These are phyloP conservation scores for Tetrahymena elliotti DNA, from an alignment of 73 alveolate species.

Conservation along the genomic window DNA sequence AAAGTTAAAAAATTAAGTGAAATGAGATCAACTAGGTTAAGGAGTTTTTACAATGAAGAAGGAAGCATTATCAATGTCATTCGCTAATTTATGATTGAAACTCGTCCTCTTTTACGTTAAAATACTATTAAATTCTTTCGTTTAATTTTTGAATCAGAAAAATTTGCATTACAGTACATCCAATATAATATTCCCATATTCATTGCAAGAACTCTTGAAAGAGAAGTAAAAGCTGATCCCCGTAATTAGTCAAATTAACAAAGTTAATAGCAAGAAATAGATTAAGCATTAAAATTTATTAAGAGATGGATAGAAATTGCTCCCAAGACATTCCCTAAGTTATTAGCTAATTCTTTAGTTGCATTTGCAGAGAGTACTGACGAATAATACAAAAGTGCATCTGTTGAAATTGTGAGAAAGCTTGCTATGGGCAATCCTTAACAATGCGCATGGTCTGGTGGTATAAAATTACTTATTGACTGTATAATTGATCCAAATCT, in stretches of 20 bases:
- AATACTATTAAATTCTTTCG: constrained; percentile 27
- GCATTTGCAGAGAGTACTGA: constrained; percentile 36
- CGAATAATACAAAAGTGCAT: constrained; percentile 15
- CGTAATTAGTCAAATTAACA: not conserved
- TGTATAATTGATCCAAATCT: constrained; percentile 7
- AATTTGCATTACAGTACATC: not conserved
- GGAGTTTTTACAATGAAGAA: not conserved
- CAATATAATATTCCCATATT: constrained; percentile 11
- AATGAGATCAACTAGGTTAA: not conserved
- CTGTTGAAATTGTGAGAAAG: constrained; percentile 6
- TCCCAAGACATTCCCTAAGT: constrained; percentile 29
- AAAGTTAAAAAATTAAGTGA: not conserved
- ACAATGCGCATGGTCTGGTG: constrained; percentile 43
- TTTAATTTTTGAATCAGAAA: constrained; percentile 5
- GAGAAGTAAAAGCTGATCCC: constrained; percentile 2
- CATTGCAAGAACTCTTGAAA: constrained; percentile 25
- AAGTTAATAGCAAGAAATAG: not conserved
- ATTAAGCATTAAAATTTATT: constrained; percentile 27
- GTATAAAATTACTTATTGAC: constrained; percentile 24
- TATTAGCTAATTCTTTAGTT: constrained; percentile 35
- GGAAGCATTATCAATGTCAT: not conserved
- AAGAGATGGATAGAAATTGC: constrained; percentile 22
- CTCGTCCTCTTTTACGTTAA: not conserved
- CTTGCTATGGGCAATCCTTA: constrained; percentile 32
- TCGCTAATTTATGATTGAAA: not conserved